phyloP scores from a whole-genome alignment of 257 asterid species.

The Nemophila menziesii region DNA sequence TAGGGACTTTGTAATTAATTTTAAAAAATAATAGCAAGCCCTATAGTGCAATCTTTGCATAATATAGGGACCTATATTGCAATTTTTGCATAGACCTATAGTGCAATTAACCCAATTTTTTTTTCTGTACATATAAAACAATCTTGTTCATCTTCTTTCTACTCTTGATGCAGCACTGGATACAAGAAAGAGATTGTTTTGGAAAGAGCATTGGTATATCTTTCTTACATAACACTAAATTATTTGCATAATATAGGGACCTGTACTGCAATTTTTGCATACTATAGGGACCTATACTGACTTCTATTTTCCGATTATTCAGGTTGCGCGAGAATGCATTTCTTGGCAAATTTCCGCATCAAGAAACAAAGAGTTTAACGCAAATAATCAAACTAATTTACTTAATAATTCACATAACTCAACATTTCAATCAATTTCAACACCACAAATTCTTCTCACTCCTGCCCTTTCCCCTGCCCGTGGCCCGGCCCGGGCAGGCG shows the following conservation, averaged over 20 bases:
- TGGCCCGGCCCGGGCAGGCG: slow-evolving; percentile 50
- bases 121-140: slow-evolving; percentile 4
- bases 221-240: too few species aligned
- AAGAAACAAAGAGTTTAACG: slow-evolving; percentile 21
- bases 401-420: slow-evolving; percentile 14
- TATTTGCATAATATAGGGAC: too few species aligned
- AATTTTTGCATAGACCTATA: too few species aligned
- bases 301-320: slow-evolving; percentile 9
- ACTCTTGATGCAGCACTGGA: slow-evolving; percentile 69
- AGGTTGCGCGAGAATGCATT: slow-evolving; percentile 65
- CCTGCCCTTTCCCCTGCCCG: slow-evolving; percentile 34
- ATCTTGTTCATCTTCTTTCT: slow-evolving; percentile 6
- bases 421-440: slow-evolving; percentile 13
- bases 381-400: slow-evolving; percentile 15
- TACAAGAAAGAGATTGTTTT: slow-evolving; percentile 71
- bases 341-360: slow-evolving; percentile 50
- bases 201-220: slow-evolving; percentile 58
- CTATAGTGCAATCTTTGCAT: too few species aligned
- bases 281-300: neutral
- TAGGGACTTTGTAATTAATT: too few species aligned
- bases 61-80: too few species aligned
- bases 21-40: too few species aligned
- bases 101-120: neutral
- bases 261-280: too few species aligned
- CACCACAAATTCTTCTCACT: slow-evolving; percentile 14